A percentile compares a stretch with the other conserved stretches of the same genome.
These are phyloP conservation scores for Fusarium floridanum DNA, from an alignment of 2,329 filamentous ascomycete genomes.

Conservation along the genomic window DNA sequence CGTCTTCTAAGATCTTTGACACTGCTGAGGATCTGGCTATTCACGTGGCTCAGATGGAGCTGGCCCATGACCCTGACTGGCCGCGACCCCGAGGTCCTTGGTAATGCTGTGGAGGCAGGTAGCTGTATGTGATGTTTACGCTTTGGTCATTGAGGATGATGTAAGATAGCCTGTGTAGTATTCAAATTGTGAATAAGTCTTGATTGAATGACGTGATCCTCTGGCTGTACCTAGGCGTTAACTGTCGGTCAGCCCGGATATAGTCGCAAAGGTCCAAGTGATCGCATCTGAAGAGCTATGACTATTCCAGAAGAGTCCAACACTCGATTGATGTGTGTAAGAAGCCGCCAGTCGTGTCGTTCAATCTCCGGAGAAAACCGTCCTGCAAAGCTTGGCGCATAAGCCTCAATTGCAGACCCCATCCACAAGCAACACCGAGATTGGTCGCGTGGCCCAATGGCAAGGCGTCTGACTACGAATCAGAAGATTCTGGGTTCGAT, in stretches of 20 bases:
- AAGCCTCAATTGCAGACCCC: neutral
- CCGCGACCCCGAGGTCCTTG: conserved; percentile 5
- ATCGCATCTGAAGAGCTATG: too few species aligned
- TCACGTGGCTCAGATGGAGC: conserved; percentile 33
- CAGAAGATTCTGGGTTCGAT: conserved; percentile 52
- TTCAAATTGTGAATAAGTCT: neutral
- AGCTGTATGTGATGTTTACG: neutral
- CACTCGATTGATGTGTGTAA: too few species aligned
- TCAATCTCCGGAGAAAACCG: too few species aligned
- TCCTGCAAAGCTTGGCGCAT: neutral
- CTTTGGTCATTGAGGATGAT: neutral
- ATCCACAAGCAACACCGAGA: neutral
- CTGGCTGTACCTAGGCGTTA: neutral
- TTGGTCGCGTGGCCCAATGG: conserved; percentile 48
- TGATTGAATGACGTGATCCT: neutral
- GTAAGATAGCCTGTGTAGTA: neutral
- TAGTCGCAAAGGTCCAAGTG: neutral
- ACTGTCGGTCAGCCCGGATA: neutral
- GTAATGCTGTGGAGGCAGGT: neutral
- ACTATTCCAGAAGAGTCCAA: too few species aligned
- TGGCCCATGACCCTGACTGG: conserved; percentile 32
- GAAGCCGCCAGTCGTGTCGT: too few species aligned
- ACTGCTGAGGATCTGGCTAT: conserved; percentile 34
- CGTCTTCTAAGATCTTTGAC: neutral
- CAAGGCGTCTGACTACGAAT: conserved; percentile 53